Base-by-base conservation (phyloP, 1,139 yeast species). In the Candida sp. region DNA sequence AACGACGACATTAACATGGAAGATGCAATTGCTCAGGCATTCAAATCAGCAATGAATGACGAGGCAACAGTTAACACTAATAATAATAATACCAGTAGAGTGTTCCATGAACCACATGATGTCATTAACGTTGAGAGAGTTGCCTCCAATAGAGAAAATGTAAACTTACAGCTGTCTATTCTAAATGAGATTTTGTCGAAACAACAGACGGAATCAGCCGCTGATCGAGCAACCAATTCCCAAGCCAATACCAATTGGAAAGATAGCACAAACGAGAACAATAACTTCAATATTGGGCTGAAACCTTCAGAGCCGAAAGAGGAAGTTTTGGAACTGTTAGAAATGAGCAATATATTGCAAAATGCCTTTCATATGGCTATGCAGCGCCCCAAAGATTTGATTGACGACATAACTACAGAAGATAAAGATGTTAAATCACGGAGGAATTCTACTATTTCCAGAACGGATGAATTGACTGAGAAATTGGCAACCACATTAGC, bases 341-440 rank as follows among this genome's bases (percentile, higher is more conserved):
- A 75, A 49, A 76, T 79, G 81, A 82, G 80, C 54, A 86, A 80
- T 51, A 84, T 85, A 50, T 75, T 84, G 70, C 86, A 82, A 51
- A 83, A 82, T 62, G 91, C 90, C 0, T 74, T 84, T 63, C 77
- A 77, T 40, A 75, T 84, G 84, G 91, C 91, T 1, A 73, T 81
- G 75, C 84, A 80, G 49, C 77, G 80, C 49, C 86, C 87, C 5
- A 77, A 74, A 30, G 79, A 78, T 36, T 68, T 82, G 35, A 60
- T 81, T 37, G 73, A 77, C 27, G 77, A 74, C 45, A 60, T 80
- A 51, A 79, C 76, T 43, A 60, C 73, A 39, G 68, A 61, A 33
- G 51, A 53, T 35, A 45, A 35, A 22, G 36, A 39, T 21, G 49
- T 35, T 19, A 6, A 42, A 39, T n/a, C 19, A 5, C 43, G 12